Percentiles rank a stretch among this genome's conserved stretches.
Evolutionary conservation across 768 basidiomycete species (phyloP).

Genomic region (Terana coerulea): DNA sequence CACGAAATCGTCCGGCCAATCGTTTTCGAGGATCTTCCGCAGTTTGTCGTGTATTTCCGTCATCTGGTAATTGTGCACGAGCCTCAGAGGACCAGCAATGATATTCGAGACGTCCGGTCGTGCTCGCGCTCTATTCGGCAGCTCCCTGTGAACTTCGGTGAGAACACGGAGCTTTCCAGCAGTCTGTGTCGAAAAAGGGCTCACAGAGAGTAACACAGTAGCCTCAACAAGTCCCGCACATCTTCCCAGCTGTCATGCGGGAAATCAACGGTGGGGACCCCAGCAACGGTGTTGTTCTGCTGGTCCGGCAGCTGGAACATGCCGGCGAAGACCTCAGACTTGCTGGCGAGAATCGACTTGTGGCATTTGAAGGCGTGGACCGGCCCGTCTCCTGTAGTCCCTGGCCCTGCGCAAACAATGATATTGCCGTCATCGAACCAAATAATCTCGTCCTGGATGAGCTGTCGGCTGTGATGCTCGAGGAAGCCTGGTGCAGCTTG

Average conservation of each 20-base stretch:
- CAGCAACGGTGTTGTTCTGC: neutral
- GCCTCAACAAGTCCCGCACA: neutral
- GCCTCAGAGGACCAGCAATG: neutral
- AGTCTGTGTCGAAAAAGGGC: neutral
- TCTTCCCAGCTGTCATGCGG: neutral
- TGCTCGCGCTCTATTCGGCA: neutral
- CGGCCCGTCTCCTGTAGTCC: neutral
- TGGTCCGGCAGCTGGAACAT: neutral
- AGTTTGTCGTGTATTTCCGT: neutral
- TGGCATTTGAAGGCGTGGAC: neutral
- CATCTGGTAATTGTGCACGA: neutral
- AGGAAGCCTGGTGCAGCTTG: too few species aligned
- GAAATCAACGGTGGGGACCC: neutral
- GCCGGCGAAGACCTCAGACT: neutral
- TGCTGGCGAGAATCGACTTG: neutral
- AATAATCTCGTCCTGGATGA: neutral
- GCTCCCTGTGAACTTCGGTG: neutral
- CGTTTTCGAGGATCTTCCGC: neutral
- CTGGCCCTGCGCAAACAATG: neutral
- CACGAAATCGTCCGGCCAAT: neutral
- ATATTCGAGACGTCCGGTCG: neutral
- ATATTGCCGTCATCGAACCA: neutral
- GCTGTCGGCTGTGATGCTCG: too few species aligned
- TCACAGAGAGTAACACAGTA: neutral
- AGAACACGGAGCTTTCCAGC: too few species aligned